Evolutionary conservation across 2,329 filamentous ascomycete species (phyloP).

Genomic region (Fusarium miscanthi): DNA sequence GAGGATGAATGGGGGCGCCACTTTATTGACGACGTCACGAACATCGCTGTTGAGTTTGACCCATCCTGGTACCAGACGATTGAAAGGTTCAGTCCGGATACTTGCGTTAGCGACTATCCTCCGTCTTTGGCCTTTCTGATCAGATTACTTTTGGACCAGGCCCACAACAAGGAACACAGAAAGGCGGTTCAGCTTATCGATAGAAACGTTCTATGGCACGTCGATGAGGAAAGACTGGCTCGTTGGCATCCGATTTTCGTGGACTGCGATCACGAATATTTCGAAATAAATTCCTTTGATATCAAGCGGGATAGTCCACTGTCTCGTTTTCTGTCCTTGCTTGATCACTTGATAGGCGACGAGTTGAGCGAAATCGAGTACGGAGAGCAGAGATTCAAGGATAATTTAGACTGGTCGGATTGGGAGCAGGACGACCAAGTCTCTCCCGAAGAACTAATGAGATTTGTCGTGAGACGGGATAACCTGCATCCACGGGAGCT

Average conservation of each 20-base stretch:
- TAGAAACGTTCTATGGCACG: not conserved
- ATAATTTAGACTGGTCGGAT: no score
- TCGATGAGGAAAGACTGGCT: fast-evolving
- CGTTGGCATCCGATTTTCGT: not conserved
- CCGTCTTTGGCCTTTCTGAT: not conserved
- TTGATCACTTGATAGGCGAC: not conserved
- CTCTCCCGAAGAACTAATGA: no score
- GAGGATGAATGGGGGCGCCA: not conserved
- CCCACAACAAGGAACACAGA: fast-evolving
- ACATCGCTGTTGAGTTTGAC: not conserved
- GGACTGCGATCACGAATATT: not conserved
- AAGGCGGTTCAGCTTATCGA: not conserved
- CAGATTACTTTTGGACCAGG: not conserved
- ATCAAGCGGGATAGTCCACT: not conserved
- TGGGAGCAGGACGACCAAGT: no score
- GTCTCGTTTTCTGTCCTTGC: fast-evolving
- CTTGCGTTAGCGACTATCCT: not conserved
- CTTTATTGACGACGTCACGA: fast-evolving
- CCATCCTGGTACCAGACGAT: not conserved
- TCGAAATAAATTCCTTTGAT: not conserved
- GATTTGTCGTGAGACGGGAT: no score
- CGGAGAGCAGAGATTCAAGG: no score
- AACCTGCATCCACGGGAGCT: no score
- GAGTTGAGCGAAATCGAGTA: no score
- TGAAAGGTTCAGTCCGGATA: fast-evolving